These are phyloP conservation scores for Nicotiana tomentosiformis DNA, from an alignment of 257 asterid genomes.

Conservation along the genomic window DNA sequence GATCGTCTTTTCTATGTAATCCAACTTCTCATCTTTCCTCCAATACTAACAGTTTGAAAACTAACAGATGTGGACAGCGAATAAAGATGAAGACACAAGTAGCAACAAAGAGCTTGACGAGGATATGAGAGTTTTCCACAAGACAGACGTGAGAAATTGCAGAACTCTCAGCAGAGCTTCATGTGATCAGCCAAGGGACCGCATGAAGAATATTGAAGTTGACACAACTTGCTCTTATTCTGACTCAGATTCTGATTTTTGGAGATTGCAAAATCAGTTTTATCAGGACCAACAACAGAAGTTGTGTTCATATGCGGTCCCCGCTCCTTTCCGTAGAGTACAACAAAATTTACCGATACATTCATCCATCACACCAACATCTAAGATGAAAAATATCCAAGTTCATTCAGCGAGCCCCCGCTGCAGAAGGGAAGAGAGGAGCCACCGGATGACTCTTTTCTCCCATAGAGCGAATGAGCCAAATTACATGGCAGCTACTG, in stretches of 20 bases:
- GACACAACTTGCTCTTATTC: conserved; percentile 38
- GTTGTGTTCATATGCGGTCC: conserved; percentile 8
- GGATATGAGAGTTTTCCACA: neutral
- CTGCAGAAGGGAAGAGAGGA: conserved; percentile 14
- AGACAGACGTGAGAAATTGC: neutral
- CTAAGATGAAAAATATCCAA: conserved; percentile 26
- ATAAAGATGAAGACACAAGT: conserved; percentile 26
- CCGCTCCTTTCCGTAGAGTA: conserved; percentile 24
- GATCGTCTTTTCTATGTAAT: neutral
- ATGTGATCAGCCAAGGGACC: conserved; percentile 27
- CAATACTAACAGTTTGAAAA: neutral
- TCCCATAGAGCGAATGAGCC: conserved; percentile 37
- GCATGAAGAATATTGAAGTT: conserved; percentile 37
- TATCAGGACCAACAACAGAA: conserved; percentile 11
- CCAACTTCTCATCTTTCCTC: neutral
- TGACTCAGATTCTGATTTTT: conserved; percentile 10
- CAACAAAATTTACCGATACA: conserved; percentile 9
- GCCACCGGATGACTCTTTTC: conserved; percentile 26
- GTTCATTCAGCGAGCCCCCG: conserved; percentile 35
- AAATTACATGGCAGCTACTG: conserved; percentile 71
- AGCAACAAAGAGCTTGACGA: conserved; percentile 10
- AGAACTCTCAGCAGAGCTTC: conserved; percentile 25
- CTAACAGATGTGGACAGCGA: conserved; percentile 34
- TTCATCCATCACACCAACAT: conserved; percentile 15
- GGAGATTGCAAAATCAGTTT: conserved; percentile 15